Base-by-base conservation (phyloP, 2,329 filamentous ascomycete species). In the Zymoseptoria passerinii region DNA sequence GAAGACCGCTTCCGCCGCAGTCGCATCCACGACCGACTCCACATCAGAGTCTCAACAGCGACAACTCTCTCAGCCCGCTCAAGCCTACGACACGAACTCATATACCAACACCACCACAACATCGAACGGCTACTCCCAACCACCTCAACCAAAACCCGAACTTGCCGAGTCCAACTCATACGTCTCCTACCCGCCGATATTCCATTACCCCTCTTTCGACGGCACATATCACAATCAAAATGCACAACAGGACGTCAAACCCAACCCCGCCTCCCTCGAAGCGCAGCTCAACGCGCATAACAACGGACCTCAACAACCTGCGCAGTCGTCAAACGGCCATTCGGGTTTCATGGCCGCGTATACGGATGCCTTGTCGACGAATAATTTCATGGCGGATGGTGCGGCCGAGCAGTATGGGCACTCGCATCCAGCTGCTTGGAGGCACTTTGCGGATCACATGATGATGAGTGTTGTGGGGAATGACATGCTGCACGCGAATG, bases 1-100 rank as follows among this genome's bases (percentile, higher is more conserved):
- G 61, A 75, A 73, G 53, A 75, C 69, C 1, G 70, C 67, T 29
- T 68, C 72, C n/a, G 74, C 76, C 35, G 75, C 76, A 13, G 70
- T 75, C 3, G 74, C 74, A 4, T 71, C 72, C 9, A 72, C 72
- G 67, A 40, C 61, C 2, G 61, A 65, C 27, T 58, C 61, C 4
- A 51, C 28, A 18, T 44, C 49, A 29, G 54, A 53, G 29, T 52
- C 48, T 28, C 48, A 58, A 19, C 27, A 20, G 16, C 54, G 54
- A 18, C 35, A 44, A n/a, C 35, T 16, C 35, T 53, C 48, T 23
- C 57, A 61, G 19, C 35, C 16, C 35, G 35, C 35, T 44, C 35
- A 44, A 44, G 35, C 35, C 13, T 44, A 44, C n/a, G 35, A 44
- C 35, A 44, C 13, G 3, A 13, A 13, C 3, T 48, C 57, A 8